Base-by-base conservation (phyloP, 805 yeast genomes). In the Suhomyces sp. region DNA sequence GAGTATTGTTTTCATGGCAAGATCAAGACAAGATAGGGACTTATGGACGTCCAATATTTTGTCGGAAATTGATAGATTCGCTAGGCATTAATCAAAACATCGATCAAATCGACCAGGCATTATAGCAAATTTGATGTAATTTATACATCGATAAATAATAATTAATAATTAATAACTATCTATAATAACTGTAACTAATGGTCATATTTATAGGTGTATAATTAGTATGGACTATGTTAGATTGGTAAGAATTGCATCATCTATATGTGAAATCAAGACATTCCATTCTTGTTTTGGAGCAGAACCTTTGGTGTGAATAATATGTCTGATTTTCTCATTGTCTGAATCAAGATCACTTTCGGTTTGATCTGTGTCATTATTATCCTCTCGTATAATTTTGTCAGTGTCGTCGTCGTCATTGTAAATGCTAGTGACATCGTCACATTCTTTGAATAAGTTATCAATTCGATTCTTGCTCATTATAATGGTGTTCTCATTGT, bases 21-120 rank as follows among this genome's bases (percentile, higher is more conserved):
- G 88, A 30, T 85, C 95, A 1, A 63, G 91, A 25, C 83, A 83
- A 42, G 95, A 88, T 47, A 67, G 90, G 35, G 96, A 91, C 50
- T 43, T 76, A 20, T 90, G 98, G 98, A 90, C 85, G 3, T 50
- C 63, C 7, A 56, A 57, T 28, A 54, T 76, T 12, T 49, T 58
- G 33, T 49, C 60, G 11, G 79, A 75, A 41, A 64, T 73, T 35
- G 76, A 74, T 39, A 51, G 77, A 33, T 63, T 59, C 45, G 47
- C 63, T 1, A 22, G 33, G 11, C 22, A 32, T 14, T 21, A 19
- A 18, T 10, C 15, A 15, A 3, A 16, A 26, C 17, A 20, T 14
- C 7, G 29, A 14, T 11, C 19, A 26, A 13, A 20, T n/a, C n/a
- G n/a, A n/a, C n/a, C n/a, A n/a, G n/a, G n/a, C n/a, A n/a, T n/a